A percentile compares a stretch with the other conserved stretches of the same genome.
phyloP scores from a whole-genome alignment of 2,329 filamentous ascomycete species.

The Fonsecaea monophora region DNA sequence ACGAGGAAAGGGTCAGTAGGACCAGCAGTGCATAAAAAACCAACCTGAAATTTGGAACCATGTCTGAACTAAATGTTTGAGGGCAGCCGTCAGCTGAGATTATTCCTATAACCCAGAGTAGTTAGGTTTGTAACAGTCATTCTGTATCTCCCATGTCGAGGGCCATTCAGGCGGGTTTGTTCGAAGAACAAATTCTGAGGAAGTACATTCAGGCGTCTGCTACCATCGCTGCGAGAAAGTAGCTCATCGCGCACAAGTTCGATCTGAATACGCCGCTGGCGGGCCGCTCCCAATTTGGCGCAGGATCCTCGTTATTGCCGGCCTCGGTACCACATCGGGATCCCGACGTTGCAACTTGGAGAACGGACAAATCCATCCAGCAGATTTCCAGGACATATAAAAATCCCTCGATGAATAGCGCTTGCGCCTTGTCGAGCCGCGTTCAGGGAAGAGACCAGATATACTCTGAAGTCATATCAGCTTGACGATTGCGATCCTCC shows the following conservation, averaged over 20 bases:
- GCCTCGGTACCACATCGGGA: background rate
- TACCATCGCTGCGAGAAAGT: too few species aligned
- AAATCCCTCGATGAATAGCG: background rate
- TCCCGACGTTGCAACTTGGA: background rate
- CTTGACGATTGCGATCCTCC: background rate
- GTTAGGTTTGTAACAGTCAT: background rate
- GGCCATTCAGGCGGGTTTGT: background rate
- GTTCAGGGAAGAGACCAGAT: background rate
- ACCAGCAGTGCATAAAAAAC: background rate
- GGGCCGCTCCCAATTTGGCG: slow-evolving; percentile 4
- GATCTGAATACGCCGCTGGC: background rate
- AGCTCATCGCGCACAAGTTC: too few species aligned
- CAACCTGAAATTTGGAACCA: background rate
- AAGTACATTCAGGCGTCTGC: background rate
- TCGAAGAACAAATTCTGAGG: background rate
- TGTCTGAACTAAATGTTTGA: background rate
- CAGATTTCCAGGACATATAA: background rate
- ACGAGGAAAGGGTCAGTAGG: background rate
- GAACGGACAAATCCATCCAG: slow-evolving; percentile 1
- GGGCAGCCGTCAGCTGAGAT: background rate
- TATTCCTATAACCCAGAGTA: background rate
- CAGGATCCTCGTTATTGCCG: background rate
- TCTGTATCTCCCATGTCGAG: background rate
- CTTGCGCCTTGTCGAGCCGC: background rate
- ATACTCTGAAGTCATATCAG: background rate